Evolutionary conservation across 495 filamentous ascomycete species (phyloP), one percentile per base, ranked within the genome.

Genomic region (Penicillium coprophilum): DNA sequence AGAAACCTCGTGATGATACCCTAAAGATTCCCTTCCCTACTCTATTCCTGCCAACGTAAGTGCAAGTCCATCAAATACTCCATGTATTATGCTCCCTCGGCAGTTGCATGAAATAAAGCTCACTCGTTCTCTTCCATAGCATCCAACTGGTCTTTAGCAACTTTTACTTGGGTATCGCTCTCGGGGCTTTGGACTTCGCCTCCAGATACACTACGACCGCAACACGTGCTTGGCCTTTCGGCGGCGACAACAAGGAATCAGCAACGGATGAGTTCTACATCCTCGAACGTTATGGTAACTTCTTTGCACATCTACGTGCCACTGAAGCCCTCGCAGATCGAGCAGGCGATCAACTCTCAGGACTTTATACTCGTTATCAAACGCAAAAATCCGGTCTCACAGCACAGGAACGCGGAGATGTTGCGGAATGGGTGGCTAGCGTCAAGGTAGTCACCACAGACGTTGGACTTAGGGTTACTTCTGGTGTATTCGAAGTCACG

Each of bases 61-160:
- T 62, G 23, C 19, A 13, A 13, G 8, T n/a, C 45, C 12, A 12
- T 43, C n/a, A n/a, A 19, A n/a, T 19, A 28, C 27, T 27, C 34
- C 13, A 38, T 13, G 32, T 17, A 12, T 38, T 41, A 23, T 24
- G 12, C 24, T 15, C 20, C 24, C 34, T 6, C 23, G 5, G 19
- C 21, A 13, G 20, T 34, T 34, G 4, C 15, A 27, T 49, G 50
- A 3, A 57, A 32, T 12, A 49, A 31, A 20, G 10, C 20, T 45
- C 4, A 40, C 1, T 10, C 39, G n/a, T 7, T 8, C 8, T n/a
- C 48, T 28, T 19, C 10, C 40, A 36, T 17, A 74, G 65, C 12
- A 83, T 86, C 59, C 83, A 85, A 58, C 77, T 85, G 1, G 80
- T 84, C 53, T 87, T 85, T 68, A 72, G 71, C 55, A 84, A 85